phyloP scores from a whole-genome alignment of 257 asterid species.

The Avicennia marina region DNA sequence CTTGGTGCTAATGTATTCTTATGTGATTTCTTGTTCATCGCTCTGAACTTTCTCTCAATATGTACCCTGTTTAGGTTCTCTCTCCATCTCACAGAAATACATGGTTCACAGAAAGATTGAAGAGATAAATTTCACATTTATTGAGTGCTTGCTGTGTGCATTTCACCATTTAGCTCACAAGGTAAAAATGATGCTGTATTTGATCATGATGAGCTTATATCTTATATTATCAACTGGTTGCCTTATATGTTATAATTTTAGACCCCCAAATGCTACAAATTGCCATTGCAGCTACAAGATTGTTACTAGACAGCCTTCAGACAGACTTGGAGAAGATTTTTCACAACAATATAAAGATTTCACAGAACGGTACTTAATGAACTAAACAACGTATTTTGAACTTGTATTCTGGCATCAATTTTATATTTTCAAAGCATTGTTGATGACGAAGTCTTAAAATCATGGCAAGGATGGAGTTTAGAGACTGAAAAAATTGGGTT shows the following conservation, averaged over 20 bases:
- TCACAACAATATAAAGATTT: slow-evolving; percentile 79
- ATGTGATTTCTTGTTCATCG: not conserved
- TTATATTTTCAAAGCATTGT: not conserved
- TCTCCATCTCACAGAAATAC: slow-evolving; percentile 52
- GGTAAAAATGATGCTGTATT: slow-evolving; percentile 38
- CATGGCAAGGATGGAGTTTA: too few relatives aligned
- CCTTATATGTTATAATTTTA: slow-evolving; percentile 25
- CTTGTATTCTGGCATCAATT: not conserved
- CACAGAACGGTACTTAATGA: slow-evolving; percentile 70
- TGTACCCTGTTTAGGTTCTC: slow-evolving; percentile 3
- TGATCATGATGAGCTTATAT: not conserved
- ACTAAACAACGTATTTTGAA: not conserved
- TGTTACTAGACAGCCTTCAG: slow-evolving; percentile 96
- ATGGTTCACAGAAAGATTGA: slow-evolving; percentile 84
- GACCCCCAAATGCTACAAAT: slow-evolving; percentile 87
- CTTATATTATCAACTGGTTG: not conserved
- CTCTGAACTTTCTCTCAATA: slow-evolving; percentile 4
- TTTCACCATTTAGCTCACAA: slow-evolving; percentile 85
- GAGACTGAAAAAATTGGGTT: too few relatives aligned
- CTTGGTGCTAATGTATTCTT: not conserved
- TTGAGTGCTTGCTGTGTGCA: slow-evolving; percentile 72
- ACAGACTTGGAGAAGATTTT: slow-evolving; percentile 96
- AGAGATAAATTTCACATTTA: slow-evolving; percentile 64
- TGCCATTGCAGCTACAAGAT: slow-evolving; percentile 95
- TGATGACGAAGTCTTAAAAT: not conserved